Base-by-base conservation (phyloP, 768 basidiomycete genomes). In the Agaricus blazei region DNA sequence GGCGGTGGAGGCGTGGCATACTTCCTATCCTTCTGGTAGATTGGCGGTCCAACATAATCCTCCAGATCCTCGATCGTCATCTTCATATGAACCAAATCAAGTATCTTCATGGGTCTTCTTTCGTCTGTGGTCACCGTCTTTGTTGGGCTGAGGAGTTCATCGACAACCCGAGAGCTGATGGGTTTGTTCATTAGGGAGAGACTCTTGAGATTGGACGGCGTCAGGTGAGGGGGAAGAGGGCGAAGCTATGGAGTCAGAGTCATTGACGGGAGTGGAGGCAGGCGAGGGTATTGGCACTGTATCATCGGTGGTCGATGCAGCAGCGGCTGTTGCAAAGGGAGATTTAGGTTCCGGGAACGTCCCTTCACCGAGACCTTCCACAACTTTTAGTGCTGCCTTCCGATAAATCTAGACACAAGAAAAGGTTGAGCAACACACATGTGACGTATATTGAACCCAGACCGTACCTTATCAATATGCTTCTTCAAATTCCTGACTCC, bases 401-500 rank as follows among this genome's bases (percentile, higher is more conserved):
- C 97, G 84, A 70, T 95, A 98, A 55, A 99, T 94, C 93, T 98
- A 58, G 11, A 23, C 24, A 3, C 12, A 28, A 5, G 8, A 38
- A 19, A 38, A 38, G 26, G n/a, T 9, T 24, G 29, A 27, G 36
- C 24, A n/a, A n/a, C 2, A 26, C 9, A 34, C 59, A 37, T 26
- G 37, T 46, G 27, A n/a, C 7, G 31, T 9, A 48, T 29, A 14
- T 3, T 19, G 27, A 36, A 23, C 28, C 23, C 24, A 37, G 46
- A 54, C 60, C 65, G 2, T 57, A 93, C 93, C 85, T 98, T 98
- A 65, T 99, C 96, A 52, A 99, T 96, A 64, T 95, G 90, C 72
- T 99, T 98, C 84, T 98, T 98, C 68, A 99, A 65, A 65, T 94
- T 93, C 48, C 97, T 78, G 29, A 99, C 97, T 42, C 97, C 97